phyloP scores from a whole-genome alignment of 139 green algal species.

The Raphidocelis subcapitata region DNA sequence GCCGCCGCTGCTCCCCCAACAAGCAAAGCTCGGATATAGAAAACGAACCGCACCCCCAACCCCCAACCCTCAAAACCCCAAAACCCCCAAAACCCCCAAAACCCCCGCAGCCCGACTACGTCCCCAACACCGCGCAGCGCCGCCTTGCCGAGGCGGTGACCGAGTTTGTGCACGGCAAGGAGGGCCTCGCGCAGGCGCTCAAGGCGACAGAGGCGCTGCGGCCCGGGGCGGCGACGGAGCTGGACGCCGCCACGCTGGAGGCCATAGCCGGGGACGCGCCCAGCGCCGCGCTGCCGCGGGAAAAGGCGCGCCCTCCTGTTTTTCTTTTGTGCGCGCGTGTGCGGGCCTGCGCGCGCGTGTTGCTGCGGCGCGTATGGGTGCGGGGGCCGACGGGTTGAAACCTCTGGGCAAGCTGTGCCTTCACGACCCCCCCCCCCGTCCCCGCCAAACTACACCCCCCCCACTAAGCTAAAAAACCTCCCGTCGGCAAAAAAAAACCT shows the following conservation, averaged over 20 bases:
- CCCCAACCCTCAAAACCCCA: too few species aligned
- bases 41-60: too few species aligned
- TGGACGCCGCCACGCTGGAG: slow-evolving; percentile 82
- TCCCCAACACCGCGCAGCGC: slow-evolving; percentile 87
- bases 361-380: too few species aligned
- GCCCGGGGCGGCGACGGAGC: slow-evolving; percentile 49
- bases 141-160: slow-evolving; percentile 93
- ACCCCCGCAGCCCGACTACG: slow-evolving; percentile 52
- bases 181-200: slow-evolving; percentile 85
- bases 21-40: not conserved
- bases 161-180: slow-evolving; percentile 93
- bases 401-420: too few species aligned
- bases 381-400: too few species aligned
- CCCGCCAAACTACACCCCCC: too few species aligned
- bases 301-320: not conserved
- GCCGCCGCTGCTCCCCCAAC: too few species aligned
- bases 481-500: too few species aligned
- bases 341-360: not conserved
- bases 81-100: too few species aligned
- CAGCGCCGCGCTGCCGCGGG: not conserved
- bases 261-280: slow-evolving; percentile 58
- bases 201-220: slow-evolving; percentile 77
- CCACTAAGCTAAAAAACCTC: too few species aligned
- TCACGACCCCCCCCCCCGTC: too few species aligned
- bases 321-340: not conserved